Evolutionary conservation across 2,329 filamentous ascomycete species (phyloP), one percentile per base, ranked within the genome.

Genomic region (Alternaria alternata): DNA sequence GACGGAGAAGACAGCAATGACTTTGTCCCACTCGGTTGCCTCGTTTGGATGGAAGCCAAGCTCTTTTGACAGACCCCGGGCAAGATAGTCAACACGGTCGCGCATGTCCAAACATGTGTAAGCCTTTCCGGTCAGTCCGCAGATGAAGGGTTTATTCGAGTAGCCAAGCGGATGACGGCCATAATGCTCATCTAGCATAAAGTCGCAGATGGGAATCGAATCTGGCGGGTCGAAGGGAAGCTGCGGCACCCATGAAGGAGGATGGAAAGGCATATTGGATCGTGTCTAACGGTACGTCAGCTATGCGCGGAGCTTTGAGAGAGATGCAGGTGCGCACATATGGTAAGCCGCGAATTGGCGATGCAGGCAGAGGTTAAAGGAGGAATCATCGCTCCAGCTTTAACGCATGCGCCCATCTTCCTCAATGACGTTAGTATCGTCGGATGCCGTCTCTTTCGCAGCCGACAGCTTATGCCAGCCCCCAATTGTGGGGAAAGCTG

Each of bases 1-100:
- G 60, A 93, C 79, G n/a, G 89, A 89, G 79, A 92, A 96, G 28
- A 94, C 81, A 5, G 84, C 89, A 48, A 92, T 82, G 24, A 94
- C 90, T 76, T 93, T 93, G 71, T 95, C 91, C 89, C 90, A 95
- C 75, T 94, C 91, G 0, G 87, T 87, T 12, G 90, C 91, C 57
- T 87, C 77, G 66, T 91, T 89, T 7, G 90, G 87, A 46, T 84
- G 77, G 85, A 91, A 93, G 43, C 87, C 88, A 60, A 95, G 84
- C 64, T 91, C 87, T 74, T 91, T 88, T 41, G 86, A 85, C 34
- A 96, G 80, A 22, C 86, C 89, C 59, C 89, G 86, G 16, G 92
- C 86, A 22, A 95, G 83, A 54, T 81, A 83, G 28, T 92, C 88
- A 9, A 91, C 86, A 22, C 91, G 85, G 57, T 88, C 83, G 51